These are phyloP conservation scores for Lathyrus aphaca DNA, from an alignment of 306 rosid species.

Conservation along the genomic window DNA sequence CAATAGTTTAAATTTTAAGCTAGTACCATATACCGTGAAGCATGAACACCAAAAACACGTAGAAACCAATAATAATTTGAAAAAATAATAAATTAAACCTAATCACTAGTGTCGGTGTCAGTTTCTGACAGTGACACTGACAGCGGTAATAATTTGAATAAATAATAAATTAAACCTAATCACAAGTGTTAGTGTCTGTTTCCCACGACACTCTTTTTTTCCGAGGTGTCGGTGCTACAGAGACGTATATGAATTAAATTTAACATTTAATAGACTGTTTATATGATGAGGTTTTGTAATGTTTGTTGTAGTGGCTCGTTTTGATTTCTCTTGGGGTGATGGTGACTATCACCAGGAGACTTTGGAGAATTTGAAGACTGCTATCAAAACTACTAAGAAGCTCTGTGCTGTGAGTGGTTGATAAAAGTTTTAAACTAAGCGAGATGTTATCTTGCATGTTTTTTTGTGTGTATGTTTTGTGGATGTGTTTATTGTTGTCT, in stretches of 20 bases:
- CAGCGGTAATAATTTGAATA: no score
- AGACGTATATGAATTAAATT: neutral
- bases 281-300: constrained; percentile 27
- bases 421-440: neutral
- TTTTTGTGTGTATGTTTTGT: neutral
- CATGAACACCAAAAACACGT: no score
- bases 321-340: constrained; percentile 94
- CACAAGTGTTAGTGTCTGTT: no score
- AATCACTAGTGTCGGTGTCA: no score
- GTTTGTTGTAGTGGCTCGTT: constrained; percentile 80
- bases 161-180: no score
- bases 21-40: no score
- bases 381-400: constrained; percentile 80
- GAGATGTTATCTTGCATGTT: constrained; percentile 22
- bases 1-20: neutral
- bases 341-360: constrained; percentile 83
- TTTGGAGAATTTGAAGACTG: constrained; percentile 80
- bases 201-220: no score
- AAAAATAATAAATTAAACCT: no score
- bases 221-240: no score
- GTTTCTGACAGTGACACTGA: no score
- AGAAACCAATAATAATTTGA: no score
- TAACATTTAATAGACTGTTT: neutral
- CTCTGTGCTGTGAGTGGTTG: constrained; percentile 80
- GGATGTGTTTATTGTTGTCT: neutral